Percentiles rank a stretch among this genome's conserved stretches.
These are phyloP conservation scores for Beauveria varroae DNA, from an alignment of 2,329 filamentous ascomycete species.

Conservation along the genomic window DNA sequence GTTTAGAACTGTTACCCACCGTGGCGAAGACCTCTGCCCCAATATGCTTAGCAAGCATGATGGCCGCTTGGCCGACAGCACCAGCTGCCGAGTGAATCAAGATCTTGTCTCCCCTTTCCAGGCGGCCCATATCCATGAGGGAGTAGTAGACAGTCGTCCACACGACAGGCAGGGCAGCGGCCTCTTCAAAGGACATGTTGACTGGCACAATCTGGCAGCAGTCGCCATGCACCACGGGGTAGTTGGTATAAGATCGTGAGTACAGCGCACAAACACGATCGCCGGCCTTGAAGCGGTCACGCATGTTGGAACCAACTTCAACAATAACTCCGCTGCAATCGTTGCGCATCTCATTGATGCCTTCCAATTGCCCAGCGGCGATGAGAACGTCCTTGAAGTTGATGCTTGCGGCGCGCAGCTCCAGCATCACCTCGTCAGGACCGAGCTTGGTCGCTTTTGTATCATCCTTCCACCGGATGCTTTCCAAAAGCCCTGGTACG, in stretches of 20 bases:
- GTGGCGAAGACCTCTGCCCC: conserved; percentile 23
- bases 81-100: conserved; percentile 28
- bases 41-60: conserved; percentile 19
- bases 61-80: conserved; percentile 23
- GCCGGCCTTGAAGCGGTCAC: conserved; percentile 17
- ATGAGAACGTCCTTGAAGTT: conserved; percentile 31
- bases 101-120: conserved; percentile 25
- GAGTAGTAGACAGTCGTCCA: conserved; percentile 8
- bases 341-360: conserved; percentile 21
- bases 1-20: conserved; percentile 22
- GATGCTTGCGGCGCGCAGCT: conserved; percentile 19
- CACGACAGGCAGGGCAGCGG: conserved; percentile 17
- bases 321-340: conserved; percentile 27
- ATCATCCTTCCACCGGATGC: conserved; percentile 15
- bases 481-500: conserved; percentile 15
- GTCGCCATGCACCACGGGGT: conserved; percentile 13
- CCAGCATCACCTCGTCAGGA: conserved; percentile 14
- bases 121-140: conserved; percentile 15
- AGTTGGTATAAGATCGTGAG: conserved; percentile 14
- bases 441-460: conserved; percentile 9
- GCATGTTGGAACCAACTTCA: conserved; percentile 22
- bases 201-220: conserved; percentile 11
- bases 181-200: conserved; percentile 12
- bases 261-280: conserved; percentile 18
- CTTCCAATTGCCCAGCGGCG: conserved; percentile 25